A percentile compares a stretch with the other conserved stretches of the same genome.
Conservation (phyloP, 495 filamentous ascomycete genomes). For the Neurospora sp. region DNA sequence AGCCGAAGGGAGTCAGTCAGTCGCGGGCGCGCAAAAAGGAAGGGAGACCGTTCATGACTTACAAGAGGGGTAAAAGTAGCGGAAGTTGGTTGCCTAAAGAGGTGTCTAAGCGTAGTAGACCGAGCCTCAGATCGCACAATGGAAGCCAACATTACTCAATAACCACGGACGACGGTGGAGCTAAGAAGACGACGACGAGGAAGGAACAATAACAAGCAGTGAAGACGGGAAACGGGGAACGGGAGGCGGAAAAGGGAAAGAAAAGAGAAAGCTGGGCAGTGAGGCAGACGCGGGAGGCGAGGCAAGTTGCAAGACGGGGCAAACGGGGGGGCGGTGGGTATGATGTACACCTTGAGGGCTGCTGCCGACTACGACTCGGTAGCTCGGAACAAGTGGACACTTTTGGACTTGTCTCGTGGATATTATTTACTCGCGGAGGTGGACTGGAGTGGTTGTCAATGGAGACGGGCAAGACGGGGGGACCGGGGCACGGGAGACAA, state of each 20-base stretch:
- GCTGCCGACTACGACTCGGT: neutral
- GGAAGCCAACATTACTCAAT: constrained; percentile 20
- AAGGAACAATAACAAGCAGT: neutral
- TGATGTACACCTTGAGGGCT: neutral
- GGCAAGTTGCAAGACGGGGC: too few species aligned
- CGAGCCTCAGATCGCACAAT: constrained; percentile 23
- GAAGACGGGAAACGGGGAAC: neutral
- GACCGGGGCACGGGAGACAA: neutral
- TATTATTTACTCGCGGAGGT: neutral
- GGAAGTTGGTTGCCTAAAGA: constrained; percentile 13
- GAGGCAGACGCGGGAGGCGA: neutral
- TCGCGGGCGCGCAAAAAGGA: neutral
- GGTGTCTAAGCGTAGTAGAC: constrained; percentile 23
- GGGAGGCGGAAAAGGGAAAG: neutral
- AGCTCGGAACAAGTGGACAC: neutral
- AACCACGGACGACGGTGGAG: neutral
- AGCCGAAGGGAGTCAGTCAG: neutral
- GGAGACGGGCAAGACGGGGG: neutral
- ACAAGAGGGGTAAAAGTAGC: constrained; percentile 13
- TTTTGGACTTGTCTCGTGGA: neutral
- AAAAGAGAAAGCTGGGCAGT: neutral
- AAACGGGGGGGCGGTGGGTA: neutral
- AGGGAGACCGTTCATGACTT: neutral
- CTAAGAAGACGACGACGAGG: neutral
- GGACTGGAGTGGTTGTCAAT: neutral